These are phyloP conservation scores for Serpula lacrymans DNA, from an alignment of 768 basidiomycete genomes.

Conservation along the genomic window DNA sequence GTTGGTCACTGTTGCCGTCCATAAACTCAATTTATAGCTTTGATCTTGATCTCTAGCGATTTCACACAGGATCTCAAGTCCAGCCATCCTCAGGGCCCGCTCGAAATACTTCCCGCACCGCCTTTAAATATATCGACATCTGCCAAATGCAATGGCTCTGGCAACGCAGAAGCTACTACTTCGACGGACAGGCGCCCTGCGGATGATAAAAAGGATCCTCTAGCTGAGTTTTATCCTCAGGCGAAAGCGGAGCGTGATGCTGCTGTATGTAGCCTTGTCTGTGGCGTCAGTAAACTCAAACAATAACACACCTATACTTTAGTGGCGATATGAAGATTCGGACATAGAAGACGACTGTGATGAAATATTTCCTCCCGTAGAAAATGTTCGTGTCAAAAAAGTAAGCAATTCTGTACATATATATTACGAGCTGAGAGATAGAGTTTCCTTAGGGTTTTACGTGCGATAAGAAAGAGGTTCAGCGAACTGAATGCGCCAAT, in stretches of 20 bases:
- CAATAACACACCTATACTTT: slow-evolving; percentile 23
- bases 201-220: slow-evolving; percentile 42
- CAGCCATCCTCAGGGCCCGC: too few species aligned
- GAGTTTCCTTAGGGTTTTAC: slow-evolving; percentile 50
- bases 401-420: too few species aligned
- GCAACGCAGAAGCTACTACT: neutral
- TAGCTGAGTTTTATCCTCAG: slow-evolving; percentile 60
- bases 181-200: slow-evolving; percentile 8
- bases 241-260: slow-evolving; percentile 49
- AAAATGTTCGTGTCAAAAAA: too few species aligned
- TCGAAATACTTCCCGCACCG: slow-evolving; percentile 20
- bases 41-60: slow-evolving; percentile 25
- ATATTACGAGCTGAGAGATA: too few species aligned
- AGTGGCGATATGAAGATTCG: slow-evolving; percentile 34
- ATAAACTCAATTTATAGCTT: neutral
- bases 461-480: slow-evolving; percentile 51
- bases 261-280: slow-evolving; percentile 29
- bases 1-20: neutral
- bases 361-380: neutral
- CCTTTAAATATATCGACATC: slow-evolving; percentile 16
- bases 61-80: slow-evolving; percentile 38
- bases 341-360: slow-evolving; percentile 31
- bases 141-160: slow-evolving; percentile 3
- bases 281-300: neutral
- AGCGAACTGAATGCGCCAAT: slow-evolving; percentile 45